Base-by-base conservation (phyloP, 1,284 basidiomycete genomes). In the Coniferiporia sulphurascens region DNA sequence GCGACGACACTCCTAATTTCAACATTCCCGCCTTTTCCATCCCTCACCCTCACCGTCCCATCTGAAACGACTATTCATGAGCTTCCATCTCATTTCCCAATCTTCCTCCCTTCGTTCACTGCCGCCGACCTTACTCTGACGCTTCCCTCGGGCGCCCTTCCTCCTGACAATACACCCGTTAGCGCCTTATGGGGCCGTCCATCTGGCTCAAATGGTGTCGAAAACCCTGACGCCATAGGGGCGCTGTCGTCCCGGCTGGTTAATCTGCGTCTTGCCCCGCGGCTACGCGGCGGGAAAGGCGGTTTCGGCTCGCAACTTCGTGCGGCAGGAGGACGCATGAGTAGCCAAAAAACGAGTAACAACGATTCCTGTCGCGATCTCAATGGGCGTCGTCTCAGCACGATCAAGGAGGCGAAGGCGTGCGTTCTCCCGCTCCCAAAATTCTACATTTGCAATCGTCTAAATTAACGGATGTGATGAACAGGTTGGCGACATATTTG, bases 321-420 rank as follows among this genome's bases (percentile, higher is more conserved):
- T 70, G 96, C 97, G 0, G 95, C 95, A 19, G 96, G 96, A 65
- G 96, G 96, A 8, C 85, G 95, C 46, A 99, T 99, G 97, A 94
- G 91, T 68, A 91, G 89, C 65, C 88, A 94, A 76, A 96, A 95
- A 80, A 93, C 91, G 43, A 92, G 81, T 69, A 98, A 98, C 75
- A 95, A 94, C 66, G 95, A 98, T 72, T 92, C 91, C 7, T 99
- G 96, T 72, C 78, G 96, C 48, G 97, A 99, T 70, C 79, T 99
- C 52, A 94, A 85, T 63, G 96, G 96, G 0, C 78, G 96, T 55
- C 79, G 95, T 58, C 75, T 99, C 27, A 94, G 92, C 65, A 97
- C 95, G 0, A 85, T 98, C 69, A 98, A 98, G 74, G 95, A 98
- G 68, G 96, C 96, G 1, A 92, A 98, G 72, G 89, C 87, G 93